Percentiles rank a stretch among this genome's conserved stretches.
These are phyloP conservation scores for Diaporthe sp. DNA, from an alignment of 2,329 filamentous ascomycete genomes.

Conservation along the genomic window DNA sequence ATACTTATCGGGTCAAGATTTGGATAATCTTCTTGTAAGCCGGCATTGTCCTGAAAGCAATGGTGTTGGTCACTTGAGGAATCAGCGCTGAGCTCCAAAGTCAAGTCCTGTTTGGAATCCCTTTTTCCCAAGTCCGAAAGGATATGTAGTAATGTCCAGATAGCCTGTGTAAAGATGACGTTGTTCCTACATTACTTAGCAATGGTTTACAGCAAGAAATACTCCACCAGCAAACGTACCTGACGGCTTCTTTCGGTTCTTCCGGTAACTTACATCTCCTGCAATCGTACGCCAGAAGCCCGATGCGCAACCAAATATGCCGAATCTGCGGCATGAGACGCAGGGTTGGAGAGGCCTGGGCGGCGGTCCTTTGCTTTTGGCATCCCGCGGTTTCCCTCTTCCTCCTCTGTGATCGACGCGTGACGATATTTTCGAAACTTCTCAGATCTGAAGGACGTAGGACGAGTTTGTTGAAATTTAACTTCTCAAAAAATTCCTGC, in stretches of 20 bases:
- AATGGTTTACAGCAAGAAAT: neutral
- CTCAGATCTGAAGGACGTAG: neutral
- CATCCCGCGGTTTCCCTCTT: neutral
- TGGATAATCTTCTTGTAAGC: constrained; percentile 15
- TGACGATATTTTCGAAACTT: neutral
- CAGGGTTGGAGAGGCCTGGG: too few relatives aligned
- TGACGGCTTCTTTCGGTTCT: neutral
- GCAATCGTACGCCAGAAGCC: constrained; percentile 21
- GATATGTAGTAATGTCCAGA: constrained; percentile 12
- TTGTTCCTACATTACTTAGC: constrained; percentile 23
- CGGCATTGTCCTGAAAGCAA: neutral
- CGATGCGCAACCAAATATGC: constrained; percentile 27
- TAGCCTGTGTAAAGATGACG: constrained; percentile 4
- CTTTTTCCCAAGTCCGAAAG: constrained; percentile 10
- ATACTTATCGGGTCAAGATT: neutral
- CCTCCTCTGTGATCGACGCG: neutral
- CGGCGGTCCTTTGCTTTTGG: neutral
- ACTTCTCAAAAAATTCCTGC: constrained; percentile 21
- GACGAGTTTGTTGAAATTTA: constrained; percentile 18
- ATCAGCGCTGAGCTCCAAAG: constrained; percentile 29
- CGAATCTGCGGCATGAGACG: constrained; percentile 2
- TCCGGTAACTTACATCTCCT: neutral
- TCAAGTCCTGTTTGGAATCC: neutral
- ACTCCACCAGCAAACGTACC: neutral
- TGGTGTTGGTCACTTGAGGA: constrained; percentile 21